These are phyloP conservation scores for Piloderma croceum DNA, from an alignment of 768 basidiomycete species.

Conservation along the genomic window DNA sequence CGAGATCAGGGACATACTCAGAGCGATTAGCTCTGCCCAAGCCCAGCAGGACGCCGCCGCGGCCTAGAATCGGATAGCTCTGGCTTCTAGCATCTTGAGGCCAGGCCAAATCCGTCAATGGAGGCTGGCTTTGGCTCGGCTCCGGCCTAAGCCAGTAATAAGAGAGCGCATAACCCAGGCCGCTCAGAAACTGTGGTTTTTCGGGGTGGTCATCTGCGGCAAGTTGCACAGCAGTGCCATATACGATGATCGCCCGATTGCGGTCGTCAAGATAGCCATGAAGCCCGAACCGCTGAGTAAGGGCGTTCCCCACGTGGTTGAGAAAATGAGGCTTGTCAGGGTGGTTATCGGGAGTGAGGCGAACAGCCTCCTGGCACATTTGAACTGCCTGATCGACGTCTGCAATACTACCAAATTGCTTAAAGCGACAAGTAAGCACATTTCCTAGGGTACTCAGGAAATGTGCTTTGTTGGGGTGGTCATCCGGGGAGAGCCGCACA, in stretches of 20 bases:
- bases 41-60: slow-evolving; percentile 4
- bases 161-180: not conserved
- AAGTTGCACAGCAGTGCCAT: not conserved
- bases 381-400: slow-evolving; percentile 22
- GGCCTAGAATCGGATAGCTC: not conserved
- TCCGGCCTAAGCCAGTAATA: not conserved
- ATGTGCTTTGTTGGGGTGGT: slow-evolving; percentile 3
- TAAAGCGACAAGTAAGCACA: slow-evolving; percentile 18
- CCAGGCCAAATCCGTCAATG: not conserved
- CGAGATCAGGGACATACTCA: not conserved
- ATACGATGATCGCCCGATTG: slow-evolving; percentile 15
- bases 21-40: not conserved
- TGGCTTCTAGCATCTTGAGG: not conserved
- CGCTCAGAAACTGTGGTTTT: not conserved
- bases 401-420: slow-evolving; percentile 13
- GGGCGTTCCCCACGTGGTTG: slow-evolving; percentile 15
- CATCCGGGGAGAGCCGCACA: slow-evolving; percentile 6
- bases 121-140: not conserved
- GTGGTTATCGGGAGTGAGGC: slow-evolving; percentile 13
- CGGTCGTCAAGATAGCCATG: slow-evolving; percentile 21
- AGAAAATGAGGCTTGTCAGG: slow-evolving; percentile 10
- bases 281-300: slow-evolving; percentile 17
- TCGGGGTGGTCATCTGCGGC: not conserved
- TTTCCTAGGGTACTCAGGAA: slow-evolving; percentile 16
- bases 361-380: slow-evolving; percentile 8